These are phyloP conservation scores for Flaveria floridana DNA, from an alignment of 140 eudicot species.

Conservation along the genomic window DNA sequence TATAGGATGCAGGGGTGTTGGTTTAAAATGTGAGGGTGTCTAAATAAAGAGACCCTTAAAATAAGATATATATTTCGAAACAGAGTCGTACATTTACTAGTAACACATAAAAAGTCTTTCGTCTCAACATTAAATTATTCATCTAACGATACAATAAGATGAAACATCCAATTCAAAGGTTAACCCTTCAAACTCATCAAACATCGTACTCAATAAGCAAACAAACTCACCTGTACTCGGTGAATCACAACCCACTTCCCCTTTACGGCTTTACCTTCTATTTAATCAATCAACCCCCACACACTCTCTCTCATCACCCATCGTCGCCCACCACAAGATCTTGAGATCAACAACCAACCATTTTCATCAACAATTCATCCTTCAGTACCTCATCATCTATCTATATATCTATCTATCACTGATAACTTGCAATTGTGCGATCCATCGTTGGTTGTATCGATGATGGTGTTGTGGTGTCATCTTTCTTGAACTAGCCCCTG, in stretches of 20 bases:
- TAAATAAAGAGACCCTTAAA: too few species aligned
- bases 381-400: background rate
- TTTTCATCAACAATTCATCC: background rate
- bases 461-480: conserved; percentile 15
- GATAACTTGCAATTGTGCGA: background rate
- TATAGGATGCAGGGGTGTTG: too few species aligned
- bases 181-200: conserved; percentile 29
- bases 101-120: too few species aligned
- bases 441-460: conserved; percentile 4
- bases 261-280: background rate
- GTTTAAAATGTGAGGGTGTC: too few species aligned
- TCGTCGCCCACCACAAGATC: conserved; percentile 6
- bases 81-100: too few species aligned
- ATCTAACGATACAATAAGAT: too few species aligned
- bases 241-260: conserved; percentile 15
- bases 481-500: background rate
- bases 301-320: background rate
- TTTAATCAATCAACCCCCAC: conserved; percentile 28
- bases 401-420: too few species aligned
- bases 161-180: too few species aligned
- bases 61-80: too few species aligned
- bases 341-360: conserved; percentile 10
- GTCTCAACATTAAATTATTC: too few species aligned
- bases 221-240: background rate
- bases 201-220: conserved; percentile 24